phyloP scores from a whole-genome alignment of 345 rosid species.

The Eucalyptus cloeziana region DNA sequence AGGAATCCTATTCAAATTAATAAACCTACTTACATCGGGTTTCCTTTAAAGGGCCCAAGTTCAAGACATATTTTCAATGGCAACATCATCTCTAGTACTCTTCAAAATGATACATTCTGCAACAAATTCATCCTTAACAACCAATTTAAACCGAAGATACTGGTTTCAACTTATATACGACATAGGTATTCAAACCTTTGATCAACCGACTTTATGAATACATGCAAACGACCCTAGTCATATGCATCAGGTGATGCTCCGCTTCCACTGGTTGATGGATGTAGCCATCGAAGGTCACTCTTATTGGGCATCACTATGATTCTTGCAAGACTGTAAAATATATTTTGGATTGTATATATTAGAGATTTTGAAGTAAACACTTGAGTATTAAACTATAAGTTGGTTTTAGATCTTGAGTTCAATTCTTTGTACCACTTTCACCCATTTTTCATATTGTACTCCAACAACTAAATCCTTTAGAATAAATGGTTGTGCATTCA shows the following conservation, averaged over 20 bases:
- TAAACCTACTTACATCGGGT: not conserved
- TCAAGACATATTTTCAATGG: not conserved
- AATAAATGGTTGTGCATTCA: not conserved
- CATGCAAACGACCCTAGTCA: not conserved
- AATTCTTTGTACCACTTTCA: not conserved
- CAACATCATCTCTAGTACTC: not conserved
- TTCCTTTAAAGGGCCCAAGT: not conserved
- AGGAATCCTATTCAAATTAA: not conserved
- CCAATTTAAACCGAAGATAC: not conserved
- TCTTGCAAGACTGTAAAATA: not conserved
- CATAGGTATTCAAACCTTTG: not conserved
- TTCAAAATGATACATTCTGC: not conserved
- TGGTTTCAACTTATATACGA: not conserved
- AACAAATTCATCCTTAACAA: not conserved
- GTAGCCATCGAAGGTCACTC: not conserved
- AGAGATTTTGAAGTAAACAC: not conserved
- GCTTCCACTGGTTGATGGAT: not conserved
- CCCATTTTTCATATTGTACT: not conserved
- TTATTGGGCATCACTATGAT: not conserved
- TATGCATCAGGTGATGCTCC: not conserved
- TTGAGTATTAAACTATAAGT: not conserved
- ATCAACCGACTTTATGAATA: not conserved
- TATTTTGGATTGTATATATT: not conserved
- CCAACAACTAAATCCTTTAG: not conserved
- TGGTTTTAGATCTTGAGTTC: not conserved